A percentile compares a stretch with the other conserved stretches of the same genome.
phyloP scores from a whole-genome alignment of 2,329 filamentous ascomycete genomes.

The Orbilia blumenaviensis region DNA sequence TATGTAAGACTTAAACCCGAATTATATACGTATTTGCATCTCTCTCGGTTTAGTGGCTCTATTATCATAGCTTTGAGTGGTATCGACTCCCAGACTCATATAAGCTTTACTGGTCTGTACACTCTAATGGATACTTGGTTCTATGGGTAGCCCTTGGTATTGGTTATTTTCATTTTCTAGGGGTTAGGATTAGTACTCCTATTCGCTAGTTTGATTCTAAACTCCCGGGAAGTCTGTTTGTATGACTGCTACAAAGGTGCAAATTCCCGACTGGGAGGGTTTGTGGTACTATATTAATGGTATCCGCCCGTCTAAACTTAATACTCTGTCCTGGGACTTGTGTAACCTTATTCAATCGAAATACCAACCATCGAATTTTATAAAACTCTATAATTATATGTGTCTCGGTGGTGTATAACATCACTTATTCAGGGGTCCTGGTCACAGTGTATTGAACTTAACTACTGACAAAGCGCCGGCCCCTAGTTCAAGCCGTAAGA shows the following conservation, averaged over 20 bases:
- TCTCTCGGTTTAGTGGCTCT: background rate
- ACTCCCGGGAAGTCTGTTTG: conserved; percentile 3
- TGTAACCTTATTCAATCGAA: background rate
- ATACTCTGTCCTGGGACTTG: background rate
- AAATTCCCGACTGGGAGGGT: background rate
- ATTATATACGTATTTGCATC: background rate
- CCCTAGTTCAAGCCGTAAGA: no score
- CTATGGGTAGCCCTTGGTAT: background rate
- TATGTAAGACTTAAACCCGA: background rate
- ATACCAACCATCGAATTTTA: background rate
- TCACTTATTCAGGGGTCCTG: background rate
- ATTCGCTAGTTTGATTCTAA: background rate
- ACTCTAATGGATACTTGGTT: background rate
- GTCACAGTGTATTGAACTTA: no score
- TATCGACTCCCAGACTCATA: background rate
- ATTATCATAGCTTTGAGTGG: background rate
- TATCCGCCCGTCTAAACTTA: background rate
- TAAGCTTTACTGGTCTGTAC: background rate
- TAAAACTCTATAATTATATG: background rate
- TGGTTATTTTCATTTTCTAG: background rate
- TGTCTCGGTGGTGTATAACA: background rate
- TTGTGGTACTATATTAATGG: background rate
- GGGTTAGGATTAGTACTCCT: background rate
- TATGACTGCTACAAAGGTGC: background rate
- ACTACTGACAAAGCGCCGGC: no score